Evolutionary conservation across 306 rosid species (phyloP).

Genomic region (Clitoria ternatea): DNA sequence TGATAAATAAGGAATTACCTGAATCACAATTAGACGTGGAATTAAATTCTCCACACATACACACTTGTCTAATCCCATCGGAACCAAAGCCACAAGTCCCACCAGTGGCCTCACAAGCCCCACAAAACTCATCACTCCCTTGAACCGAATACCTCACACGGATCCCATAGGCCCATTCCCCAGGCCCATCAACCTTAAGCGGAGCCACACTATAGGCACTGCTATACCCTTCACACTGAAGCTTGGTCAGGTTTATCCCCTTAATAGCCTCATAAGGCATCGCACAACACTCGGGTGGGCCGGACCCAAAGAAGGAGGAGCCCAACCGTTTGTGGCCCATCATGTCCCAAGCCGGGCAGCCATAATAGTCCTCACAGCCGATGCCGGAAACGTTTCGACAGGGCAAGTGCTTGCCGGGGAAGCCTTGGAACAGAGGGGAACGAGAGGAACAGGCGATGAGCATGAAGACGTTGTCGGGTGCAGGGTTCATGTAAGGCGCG

Average conservation of each 20-base stretch:
- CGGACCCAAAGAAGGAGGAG: conserved; percentile 46
- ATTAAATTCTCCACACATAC: conserved; percentile 73
- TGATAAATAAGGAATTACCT: no score
- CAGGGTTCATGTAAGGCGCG: conserved; percentile 65
- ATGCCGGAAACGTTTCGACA: conserved; percentile 88
- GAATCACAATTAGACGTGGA: conserved; percentile 89
- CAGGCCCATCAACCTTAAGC: conserved; percentile 63
- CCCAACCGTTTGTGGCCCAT: conserved; percentile 55
- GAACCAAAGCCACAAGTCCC: conserved; percentile 84
- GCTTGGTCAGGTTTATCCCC: conserved; percentile 68
- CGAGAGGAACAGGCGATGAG: conserved; percentile 83
- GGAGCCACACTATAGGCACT: conserved; percentile 95
- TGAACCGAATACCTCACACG: conserved; percentile 82
- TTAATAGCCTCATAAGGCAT: conserved; percentile 67
- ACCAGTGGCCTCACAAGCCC: conserved; percentile 85
- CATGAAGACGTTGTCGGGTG: conserved; percentile 83
- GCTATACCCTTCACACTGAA: conserved; percentile 85
- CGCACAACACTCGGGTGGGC: conserved; percentile 87
- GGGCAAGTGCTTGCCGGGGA: conserved; percentile 81
- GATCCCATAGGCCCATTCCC: conserved; percentile 80
- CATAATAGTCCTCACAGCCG: conserved; percentile 88
- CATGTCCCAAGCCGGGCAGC: conserved; percentile 80
- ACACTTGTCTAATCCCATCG: conserved; percentile 63
- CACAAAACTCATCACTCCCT: conserved; percentile 68
- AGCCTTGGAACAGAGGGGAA: conserved; percentile 89